A percentile compares a stretch with the other conserved stretches of the same genome.
These are phyloP conservation scores for Podosphaera leucotricha DNA, from an alignment of 2,329 filamentous ascomycete species.

Conservation along the genomic window DNA sequence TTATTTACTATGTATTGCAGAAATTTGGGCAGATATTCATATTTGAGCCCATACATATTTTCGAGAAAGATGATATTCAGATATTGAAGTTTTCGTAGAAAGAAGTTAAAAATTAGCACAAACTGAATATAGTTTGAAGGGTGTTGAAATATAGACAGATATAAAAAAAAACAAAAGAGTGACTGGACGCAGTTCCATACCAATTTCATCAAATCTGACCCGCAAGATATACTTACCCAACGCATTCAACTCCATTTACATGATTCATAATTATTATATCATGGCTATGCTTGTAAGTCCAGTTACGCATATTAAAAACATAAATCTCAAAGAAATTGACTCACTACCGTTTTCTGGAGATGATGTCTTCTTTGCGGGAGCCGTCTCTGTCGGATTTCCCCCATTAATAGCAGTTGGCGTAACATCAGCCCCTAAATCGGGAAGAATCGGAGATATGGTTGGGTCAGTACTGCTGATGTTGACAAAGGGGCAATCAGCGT, in stretches of 20 bases:
- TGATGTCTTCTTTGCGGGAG: neutral
- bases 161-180: no score
- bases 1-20: no score
- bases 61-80: no score
- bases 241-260: neutral
- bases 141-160: no score
- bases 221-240: neutral
- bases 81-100: no score
- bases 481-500: constrained; percentile 10
- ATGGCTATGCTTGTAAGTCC: neutral
- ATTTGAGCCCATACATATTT: no score
- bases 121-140: no score
- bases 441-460: neutral
- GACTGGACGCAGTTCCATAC: no score
- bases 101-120: no score
- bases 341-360: neutral
- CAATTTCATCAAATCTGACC: no score
- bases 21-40: no score
- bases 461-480: constrained; percentile 6
- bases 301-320: neutral
- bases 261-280: neutral
- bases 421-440: constrained; percentile 4
- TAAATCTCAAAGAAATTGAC: neutral
- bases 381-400: neutral
- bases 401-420: constrained; percentile 1